Conservation (phyloP, 257 asterid species). For the Eucommia ulmoides region DNA sequence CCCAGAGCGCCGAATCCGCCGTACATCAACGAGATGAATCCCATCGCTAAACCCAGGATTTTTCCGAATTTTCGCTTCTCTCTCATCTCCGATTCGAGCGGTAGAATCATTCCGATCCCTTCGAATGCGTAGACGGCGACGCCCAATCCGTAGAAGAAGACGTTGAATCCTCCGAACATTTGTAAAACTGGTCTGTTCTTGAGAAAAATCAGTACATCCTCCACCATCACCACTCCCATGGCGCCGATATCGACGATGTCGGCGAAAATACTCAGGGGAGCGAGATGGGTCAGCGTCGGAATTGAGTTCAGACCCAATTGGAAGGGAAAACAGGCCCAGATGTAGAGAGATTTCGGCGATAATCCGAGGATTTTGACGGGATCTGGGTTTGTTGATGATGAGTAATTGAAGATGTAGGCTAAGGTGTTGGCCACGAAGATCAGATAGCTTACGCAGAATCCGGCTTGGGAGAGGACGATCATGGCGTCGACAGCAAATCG, state of each 20-base stretch:
- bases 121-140: constrained; percentile 16
- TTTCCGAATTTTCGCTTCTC: constrained; percentile 12
- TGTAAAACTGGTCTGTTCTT: constrained; percentile 11
- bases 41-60: constrained; percentile 13
- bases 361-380: too few relatives aligned
- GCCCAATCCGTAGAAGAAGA: constrained; percentile 13
- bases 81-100: constrained; percentile 17
- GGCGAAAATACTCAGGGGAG: too few relatives aligned
- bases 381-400: too few relatives aligned
- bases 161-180: constrained; percentile 12
- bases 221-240: constrained; percentile 16
- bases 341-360: too few relatives aligned
- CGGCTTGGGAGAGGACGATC: too few relatives aligned
- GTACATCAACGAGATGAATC: constrained; percentile 8
- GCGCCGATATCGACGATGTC: constrained; percentile 17
- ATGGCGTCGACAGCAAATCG: too few relatives aligned
- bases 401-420: too few relatives aligned
- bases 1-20: constrained; percentile 13
- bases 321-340: too few relatives aligned
- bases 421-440: too few relatives aligned
- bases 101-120: constrained; percentile 15
- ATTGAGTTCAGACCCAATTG: constrained; percentile 18
- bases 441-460: too few relatives aligned
- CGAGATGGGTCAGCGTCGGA: constrained; percentile 12
- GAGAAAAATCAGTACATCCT: constrained; percentile 7